These are phyloP conservation scores for Trichocladium antarcticum DNA, from an alignment of 495 filamentous ascomycete genomes.

Conservation along the genomic window DNA sequence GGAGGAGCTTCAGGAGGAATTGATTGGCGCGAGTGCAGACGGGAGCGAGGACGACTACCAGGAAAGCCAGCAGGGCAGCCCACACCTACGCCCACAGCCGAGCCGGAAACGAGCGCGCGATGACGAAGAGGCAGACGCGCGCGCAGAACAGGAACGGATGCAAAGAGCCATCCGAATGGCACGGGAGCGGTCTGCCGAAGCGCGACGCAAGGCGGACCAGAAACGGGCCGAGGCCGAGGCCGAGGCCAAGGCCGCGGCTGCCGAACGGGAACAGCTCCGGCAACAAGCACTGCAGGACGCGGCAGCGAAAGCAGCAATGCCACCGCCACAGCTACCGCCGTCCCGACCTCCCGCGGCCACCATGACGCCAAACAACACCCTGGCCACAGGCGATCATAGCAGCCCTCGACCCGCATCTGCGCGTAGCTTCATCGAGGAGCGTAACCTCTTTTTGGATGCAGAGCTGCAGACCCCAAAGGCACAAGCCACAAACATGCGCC, in stretches of 20 bases:
- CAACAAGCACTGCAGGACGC: neutral
- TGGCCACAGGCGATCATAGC: slow-evolving; percentile 19
- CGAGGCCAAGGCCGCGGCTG: neutral
- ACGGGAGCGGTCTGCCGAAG: slow-evolving; percentile 10
- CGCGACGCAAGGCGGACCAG: neutral
- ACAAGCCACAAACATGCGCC: neutral
- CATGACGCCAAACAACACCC: slow-evolving; percentile 14
- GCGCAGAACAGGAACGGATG: slow-evolving; percentile 10
- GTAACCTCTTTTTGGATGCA: slow-evolving; percentile 24
- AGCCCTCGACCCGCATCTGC: neutral
- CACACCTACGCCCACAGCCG: neutral
- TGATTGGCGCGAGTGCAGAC: neutral
- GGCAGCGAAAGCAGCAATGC: slow-evolving; percentile 1
- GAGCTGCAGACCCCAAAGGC: slow-evolving; percentile 19
- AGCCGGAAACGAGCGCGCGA: slow-evolving; percentile 14
- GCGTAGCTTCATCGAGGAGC: slow-evolving; percentile 31
- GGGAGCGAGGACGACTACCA: slow-evolving; percentile 1
- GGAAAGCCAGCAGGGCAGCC: neutral
- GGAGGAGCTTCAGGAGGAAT: neutral
- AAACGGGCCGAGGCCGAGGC: slow-evolving; percentile 1
- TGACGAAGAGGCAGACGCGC: slow-evolving; percentile 12
- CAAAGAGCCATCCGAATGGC: slow-evolving; percentile 8
- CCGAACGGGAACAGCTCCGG: neutral
- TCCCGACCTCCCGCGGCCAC: neutral
- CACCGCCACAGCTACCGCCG: neutral